Percentiles rank a stretch among this genome's conserved stretches.
Evolutionary conservation across 768 basidiomycete genomes (phyloP).

Genomic region (Cytidiella melzeri): DNA sequence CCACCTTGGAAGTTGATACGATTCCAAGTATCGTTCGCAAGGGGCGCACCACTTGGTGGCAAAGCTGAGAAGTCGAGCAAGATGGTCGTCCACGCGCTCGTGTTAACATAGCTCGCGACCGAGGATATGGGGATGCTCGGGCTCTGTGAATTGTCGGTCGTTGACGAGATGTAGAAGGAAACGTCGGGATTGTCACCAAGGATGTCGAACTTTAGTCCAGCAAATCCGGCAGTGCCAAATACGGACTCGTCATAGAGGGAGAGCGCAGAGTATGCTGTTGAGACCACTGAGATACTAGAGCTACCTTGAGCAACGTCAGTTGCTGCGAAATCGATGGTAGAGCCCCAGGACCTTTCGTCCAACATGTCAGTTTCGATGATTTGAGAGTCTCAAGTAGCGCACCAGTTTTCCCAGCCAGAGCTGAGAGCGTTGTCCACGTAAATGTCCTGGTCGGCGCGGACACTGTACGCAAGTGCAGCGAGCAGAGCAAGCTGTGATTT

Average conservation of each 20-base stretch:
- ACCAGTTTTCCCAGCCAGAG: conserved; percentile 9
- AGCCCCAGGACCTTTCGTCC: too few species aligned
- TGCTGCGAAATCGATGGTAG: conserved; percentile 4
- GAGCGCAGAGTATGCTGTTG: conserved; percentile 37
- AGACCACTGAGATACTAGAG: conserved; percentile 34
- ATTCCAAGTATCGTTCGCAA: conserved; percentile 42
- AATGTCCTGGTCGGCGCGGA: conserved; percentile 4
- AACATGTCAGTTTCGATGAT: too few species aligned
- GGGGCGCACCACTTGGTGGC: conserved; percentile 34
- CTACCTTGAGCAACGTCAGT: conserved; percentile 8
- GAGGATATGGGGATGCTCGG: conserved; percentile 37
- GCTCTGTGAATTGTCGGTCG: conserved; percentile 31
- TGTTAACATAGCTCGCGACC: conserved; percentile 33
- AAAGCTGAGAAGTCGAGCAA: conserved; percentile 42
- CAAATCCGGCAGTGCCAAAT: conserved; percentile 37
- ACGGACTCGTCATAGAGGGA: conserved; percentile 40
- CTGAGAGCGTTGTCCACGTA: conserved; percentile 4
- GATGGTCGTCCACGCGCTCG: conserved; percentile 37
- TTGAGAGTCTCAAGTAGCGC: too few species aligned
- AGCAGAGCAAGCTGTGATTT: too few species aligned
- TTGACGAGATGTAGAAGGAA: conserved; percentile 34
- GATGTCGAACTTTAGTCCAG: conserved; percentile 47
- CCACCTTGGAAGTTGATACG: conserved; percentile 44
- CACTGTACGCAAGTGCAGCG: too few species aligned
- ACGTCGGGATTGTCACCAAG: conserved; percentile 37